phyloP scores from a whole-genome alignment of 768 basidiomycete genomes.

The Xerocomellus intermedius region DNA sequence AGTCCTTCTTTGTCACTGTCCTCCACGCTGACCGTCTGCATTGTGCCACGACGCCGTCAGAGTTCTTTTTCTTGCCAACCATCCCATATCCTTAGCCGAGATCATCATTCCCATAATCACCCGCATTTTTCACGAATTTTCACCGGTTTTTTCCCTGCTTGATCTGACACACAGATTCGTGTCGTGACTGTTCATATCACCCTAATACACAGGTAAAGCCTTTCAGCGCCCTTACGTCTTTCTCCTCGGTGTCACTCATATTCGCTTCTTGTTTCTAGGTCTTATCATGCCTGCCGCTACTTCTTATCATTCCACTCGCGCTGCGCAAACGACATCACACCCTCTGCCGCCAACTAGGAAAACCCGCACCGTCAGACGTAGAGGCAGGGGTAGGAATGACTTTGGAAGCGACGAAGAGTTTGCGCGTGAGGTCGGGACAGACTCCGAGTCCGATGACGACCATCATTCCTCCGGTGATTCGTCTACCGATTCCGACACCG shows the following conservation, averaged over 20 bases:
- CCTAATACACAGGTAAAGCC: constrained; percentile 36
- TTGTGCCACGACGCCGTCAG: constrained; percentile 8
- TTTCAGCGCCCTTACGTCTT: constrained; percentile 20
- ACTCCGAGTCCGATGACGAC: constrained; percentile 65
- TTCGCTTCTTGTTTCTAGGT: constrained; percentile 9
- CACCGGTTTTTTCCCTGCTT: constrained; percentile 19
- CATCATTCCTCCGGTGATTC: constrained; percentile 58
- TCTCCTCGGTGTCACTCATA: constrained; percentile 16
- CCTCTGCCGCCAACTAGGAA: constrained; percentile 33
- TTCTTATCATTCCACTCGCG: constrained; percentile 35
- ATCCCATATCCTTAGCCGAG: constrained; percentile 17
- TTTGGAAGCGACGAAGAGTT: constrained; percentile 79
- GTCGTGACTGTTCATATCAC: constrained; percentile 28
- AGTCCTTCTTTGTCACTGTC: constrained; percentile 29
- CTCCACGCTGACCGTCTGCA: constrained; percentile 22
- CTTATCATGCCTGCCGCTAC: constrained; percentile 48
- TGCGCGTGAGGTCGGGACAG: constrained; percentile 65
- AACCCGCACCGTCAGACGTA: constrained; percentile 50
- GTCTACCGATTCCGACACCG: constrained; percentile 68
- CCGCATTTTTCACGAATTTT: constrained; percentile 21
- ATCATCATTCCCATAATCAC: constrained; percentile 4
- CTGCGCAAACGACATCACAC: constrained; percentile 32
- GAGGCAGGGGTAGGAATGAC: constrained; percentile 57
- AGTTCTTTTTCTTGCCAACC: background rate
- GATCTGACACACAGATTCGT: constrained; percentile 25